Evolutionary conservation across 2,329 filamentous ascomycete species (phyloP).

Genomic region (Plenodomus tracheiphilus): DNA sequence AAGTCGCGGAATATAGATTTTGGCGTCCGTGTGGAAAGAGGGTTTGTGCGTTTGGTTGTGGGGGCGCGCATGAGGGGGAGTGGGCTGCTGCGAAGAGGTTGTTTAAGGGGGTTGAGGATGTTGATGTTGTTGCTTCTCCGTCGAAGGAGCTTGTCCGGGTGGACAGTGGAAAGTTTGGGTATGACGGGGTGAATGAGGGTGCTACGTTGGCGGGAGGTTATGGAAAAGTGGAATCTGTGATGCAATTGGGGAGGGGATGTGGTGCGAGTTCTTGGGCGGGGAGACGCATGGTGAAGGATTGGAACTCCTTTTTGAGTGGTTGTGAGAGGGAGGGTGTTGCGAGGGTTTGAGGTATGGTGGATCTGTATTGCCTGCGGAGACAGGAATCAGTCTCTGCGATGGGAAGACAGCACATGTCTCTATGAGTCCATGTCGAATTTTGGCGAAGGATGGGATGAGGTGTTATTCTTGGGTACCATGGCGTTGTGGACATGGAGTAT

Average conservation of each 20-base stretch:
- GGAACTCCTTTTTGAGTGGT: constrained; percentile 13
- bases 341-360: constrained; percentile 9
- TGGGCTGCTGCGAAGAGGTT: constrained; percentile 33
- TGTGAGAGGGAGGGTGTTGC: constrained; percentile 28
- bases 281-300: constrained; percentile 14
- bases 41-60: constrained; percentile 39
- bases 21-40: constrained; percentile 40
- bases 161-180: not conserved
- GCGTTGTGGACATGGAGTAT: not conserved
- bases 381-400: too few species aligned
- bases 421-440: too few species aligned
- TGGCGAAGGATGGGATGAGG: not conserved
- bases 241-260: not conserved
- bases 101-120: constrained; percentile 29
- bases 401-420: too few species aligned
- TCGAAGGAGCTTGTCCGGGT: not conserved
- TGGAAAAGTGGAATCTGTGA: not conserved
- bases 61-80: constrained; percentile 31
- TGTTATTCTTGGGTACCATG: not conserved
- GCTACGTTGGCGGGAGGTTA: not conserved
- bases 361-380: too few species aligned
- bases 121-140: constrained; percentile 5
- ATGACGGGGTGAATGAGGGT: constrained; percentile 4
- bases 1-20: constrained; percentile 43
- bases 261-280: constrained; percentile 16